Conservation (phyloP, 345 rosid genomes). For the Bruguiera gymnorhiza region DNA sequence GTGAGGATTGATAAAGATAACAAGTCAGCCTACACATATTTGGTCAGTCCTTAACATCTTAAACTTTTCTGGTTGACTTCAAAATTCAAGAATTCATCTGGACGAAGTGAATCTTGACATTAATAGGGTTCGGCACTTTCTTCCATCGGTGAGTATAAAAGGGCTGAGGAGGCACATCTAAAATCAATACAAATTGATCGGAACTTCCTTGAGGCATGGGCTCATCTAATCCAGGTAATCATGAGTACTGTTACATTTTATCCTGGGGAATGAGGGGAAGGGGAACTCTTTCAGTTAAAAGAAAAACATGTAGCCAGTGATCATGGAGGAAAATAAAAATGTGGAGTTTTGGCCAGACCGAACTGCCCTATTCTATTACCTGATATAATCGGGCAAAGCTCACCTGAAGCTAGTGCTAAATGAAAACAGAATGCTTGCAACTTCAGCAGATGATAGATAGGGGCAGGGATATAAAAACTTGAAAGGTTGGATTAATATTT, state of each 20-base stretch:
- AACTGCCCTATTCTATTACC: too few relatives aligned
- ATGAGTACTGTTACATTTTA: conserved; percentile 10
- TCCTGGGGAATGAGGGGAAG: not conserved
- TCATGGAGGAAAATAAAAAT: too few relatives aligned
- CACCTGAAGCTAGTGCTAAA: too few relatives aligned
- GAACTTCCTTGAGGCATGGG: conserved; percentile 84
- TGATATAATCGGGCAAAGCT: too few relatives aligned
- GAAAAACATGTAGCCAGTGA: too few relatives aligned
- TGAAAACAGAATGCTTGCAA: not conserved
- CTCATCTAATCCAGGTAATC: conserved; percentile 80
- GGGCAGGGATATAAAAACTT: not conserved
- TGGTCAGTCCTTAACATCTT: conserved; percentile 47
- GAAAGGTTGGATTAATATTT: not conserved
- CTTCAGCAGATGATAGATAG: not conserved
- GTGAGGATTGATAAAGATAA: conserved; percentile 76
- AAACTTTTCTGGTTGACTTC: conserved; percentile 10
- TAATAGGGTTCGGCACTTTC: conserved; percentile 73
- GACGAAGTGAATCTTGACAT: conserved; percentile 20
- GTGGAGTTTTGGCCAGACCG: too few relatives aligned
- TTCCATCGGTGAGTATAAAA: conserved; percentile 69
- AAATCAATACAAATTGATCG: conserved; percentile 80
- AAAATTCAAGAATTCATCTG: not conserved
- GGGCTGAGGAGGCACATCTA: conserved; percentile 82
- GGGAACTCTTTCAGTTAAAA: too few relatives aligned
- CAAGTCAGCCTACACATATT: conserved; percentile 87